phyloP scores from a whole-genome alignment of 306 rosid species.

The Mimosa bimucronata region DNA sequence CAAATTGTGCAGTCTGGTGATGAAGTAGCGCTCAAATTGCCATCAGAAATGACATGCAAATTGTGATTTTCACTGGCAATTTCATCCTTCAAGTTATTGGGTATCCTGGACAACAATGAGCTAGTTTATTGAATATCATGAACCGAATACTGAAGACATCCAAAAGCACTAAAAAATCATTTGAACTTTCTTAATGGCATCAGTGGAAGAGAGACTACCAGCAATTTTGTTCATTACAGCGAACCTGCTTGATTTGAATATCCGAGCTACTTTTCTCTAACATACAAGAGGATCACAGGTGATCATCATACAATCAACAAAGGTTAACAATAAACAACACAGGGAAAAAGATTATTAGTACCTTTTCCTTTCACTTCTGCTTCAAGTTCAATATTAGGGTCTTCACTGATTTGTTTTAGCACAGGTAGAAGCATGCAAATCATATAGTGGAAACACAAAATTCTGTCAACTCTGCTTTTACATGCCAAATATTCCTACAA shows the following conservation, averaged over 20 bases:
- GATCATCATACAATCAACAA: constrained; percentile 13
- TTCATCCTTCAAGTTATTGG: constrained; percentile 43
- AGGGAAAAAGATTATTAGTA: constrained; percentile 35
- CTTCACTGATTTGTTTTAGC: constrained; percentile 69
- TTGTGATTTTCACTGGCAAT: constrained; percentile 41
- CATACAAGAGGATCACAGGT: constrained; percentile 34
- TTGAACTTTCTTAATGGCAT: constrained; percentile 32
- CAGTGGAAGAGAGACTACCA: constrained; percentile 53
- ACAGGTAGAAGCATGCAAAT: constrained; percentile 92
- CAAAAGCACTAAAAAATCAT: constrained; percentile 35
- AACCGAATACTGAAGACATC: background rate
- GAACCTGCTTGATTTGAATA: constrained; percentile 70
- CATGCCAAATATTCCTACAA: constrained; percentile 68
- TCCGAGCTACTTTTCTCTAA: constrained; percentile 67
- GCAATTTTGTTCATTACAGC: constrained; percentile 53
- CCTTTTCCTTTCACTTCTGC: constrained; percentile 75
- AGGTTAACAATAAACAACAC: constrained; percentile 30
- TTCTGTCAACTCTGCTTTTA: constrained; percentile 65
- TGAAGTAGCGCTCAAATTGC: constrained; percentile 43
- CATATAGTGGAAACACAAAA: constrained; percentile 77
- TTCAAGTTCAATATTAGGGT: constrained; percentile 67
- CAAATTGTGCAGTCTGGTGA: constrained; percentile 49
- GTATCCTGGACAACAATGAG: constrained; percentile 43
- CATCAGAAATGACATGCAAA: constrained; percentile 40
- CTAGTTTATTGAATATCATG: constrained; percentile 29